Evolutionary conservation across 139 green algal genomes (phyloP).

Genomic region (Haematococcus lacustris): DNA sequence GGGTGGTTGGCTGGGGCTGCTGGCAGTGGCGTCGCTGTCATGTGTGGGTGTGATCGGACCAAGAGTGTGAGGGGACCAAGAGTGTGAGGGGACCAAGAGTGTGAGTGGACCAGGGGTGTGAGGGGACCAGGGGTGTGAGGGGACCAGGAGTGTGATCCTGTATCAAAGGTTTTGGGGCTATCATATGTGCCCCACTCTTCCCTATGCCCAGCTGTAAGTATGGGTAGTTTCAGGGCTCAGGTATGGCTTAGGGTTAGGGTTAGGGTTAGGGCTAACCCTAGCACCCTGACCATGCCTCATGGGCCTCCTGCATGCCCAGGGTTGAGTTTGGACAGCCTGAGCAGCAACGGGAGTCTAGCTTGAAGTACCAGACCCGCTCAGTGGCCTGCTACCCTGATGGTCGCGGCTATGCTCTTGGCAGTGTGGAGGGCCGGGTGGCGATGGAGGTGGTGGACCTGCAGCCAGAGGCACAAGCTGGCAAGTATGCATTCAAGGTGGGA

Average conservation of each 20-base stretch:
- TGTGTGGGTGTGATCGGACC: no score
- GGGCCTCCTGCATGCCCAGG: conserved; percentile 16
- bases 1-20: no score
- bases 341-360: conserved; percentile 57
- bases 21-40: no score
- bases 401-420: conserved; percentile 67
- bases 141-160: no score
- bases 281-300: neutral
- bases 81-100: no score
- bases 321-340: conserved; percentile 40
- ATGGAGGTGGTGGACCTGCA: conserved; percentile 22
- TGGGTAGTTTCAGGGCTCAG: neutral
- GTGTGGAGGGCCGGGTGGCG: conserved; percentile 79
- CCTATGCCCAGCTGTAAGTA: neutral
- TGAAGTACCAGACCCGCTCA: conserved; percentile 84
- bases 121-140: no score
- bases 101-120: no score
- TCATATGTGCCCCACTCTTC: no score
- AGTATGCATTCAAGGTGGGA: conserved; percentile 85
- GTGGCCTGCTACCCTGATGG: conserved; percentile 65
- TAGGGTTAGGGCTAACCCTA: neutral
- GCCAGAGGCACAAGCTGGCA: conserved; percentile 36
- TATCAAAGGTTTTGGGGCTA: no score
- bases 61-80: no score
- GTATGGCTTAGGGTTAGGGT: neutral